phyloP scores from a whole-genome alignment of 306 rosid species.

The Cicer chorassanicum region DNA sequence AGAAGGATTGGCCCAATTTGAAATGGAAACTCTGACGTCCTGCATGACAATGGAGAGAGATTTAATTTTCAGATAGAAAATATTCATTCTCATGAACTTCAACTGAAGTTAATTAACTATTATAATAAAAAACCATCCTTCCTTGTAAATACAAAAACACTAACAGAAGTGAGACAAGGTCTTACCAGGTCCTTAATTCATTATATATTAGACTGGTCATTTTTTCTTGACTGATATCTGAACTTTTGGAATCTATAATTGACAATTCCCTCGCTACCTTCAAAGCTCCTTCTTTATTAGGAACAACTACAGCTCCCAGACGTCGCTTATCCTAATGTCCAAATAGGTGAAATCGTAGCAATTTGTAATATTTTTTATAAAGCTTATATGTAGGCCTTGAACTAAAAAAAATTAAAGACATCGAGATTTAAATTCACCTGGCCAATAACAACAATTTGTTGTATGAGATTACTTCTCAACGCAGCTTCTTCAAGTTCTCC shows the following conservation, averaged over 20 bases:
- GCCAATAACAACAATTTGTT: conserved; percentile 87
- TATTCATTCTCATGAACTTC: conserved; percentile 32
- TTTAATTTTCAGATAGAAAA: conserved; percentile 25
- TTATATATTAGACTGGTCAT: conserved; percentile 58
- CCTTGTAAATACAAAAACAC: neutral
- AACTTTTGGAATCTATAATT: conserved; percentile 51
- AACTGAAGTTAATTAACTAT: conserved; percentile 16
- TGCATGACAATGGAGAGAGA: conserved; percentile 47
- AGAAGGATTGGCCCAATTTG: conserved; percentile 91
- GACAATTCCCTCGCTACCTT: conserved; percentile 63
- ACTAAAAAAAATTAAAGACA: neutral
- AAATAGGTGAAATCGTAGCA: conserved; percentile 12
- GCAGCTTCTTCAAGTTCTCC: conserved; percentile 92
- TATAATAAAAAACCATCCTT: neutral
- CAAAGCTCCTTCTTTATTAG: conserved; percentile 81
- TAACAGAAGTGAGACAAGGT: conserved; percentile 5
- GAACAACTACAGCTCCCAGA: conserved; percentile 89
- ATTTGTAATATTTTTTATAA: conserved; percentile 3
- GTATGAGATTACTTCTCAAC: conserved; percentile 77
- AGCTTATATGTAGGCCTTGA: conserved; percentile 27
- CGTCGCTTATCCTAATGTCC: conserved; percentile 81
- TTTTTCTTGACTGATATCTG: conserved; percentile 65
- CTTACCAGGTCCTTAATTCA: conserved; percentile 74
- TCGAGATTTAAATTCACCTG: conserved; percentile 61
- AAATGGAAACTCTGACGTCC: conserved; percentile 76